Percentiles rank a stretch among this genome's conserved stretches.
phyloP scores from a whole-genome alignment of 371 early-diverging fungal genomes.

The Lichtheimia corymbifera region DNA sequence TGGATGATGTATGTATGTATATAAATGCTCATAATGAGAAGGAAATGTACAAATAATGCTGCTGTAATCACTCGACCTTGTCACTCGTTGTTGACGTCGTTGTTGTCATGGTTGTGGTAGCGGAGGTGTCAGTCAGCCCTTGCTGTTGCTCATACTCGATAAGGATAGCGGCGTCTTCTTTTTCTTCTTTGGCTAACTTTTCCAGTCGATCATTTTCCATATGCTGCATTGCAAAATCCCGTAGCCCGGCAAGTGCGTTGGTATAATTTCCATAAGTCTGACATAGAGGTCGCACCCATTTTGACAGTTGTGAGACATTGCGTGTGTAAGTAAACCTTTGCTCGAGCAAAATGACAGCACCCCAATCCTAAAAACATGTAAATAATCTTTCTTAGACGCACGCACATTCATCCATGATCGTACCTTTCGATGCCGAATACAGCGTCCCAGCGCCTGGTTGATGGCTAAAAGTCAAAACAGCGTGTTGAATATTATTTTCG shows the following conservation, averaged over 20 bases:
- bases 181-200: not conserved
- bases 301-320: slow-evolving; percentile 57
- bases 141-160: too few species aligned
- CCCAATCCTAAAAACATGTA: slow-evolving; percentile 30
- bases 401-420: slow-evolving; percentile 12
- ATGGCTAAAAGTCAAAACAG: slow-evolving; percentile 55
- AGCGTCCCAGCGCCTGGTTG: slow-evolving; percentile 95
- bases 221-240: not conserved
- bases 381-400: not conserved
- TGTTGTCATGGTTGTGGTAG: too few species aligned
- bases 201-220: not conserved
- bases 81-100: too few species aligned
- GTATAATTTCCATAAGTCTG: slow-evolving; percentile 29
- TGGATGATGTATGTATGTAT: too few species aligned
- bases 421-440: slow-evolving; percentile 88
- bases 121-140: too few species aligned
- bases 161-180: too few species aligned
- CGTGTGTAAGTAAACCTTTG: slow-evolving; percentile 45
- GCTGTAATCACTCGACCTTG: too few species aligned
- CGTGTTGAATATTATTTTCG: not conserved
- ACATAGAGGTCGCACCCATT: slow-evolving; percentile 65
- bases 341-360: slow-evolving; percentile 71
- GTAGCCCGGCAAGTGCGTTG: slow-evolving; percentile 31
- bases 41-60: too few species aligned
- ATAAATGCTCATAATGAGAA: too few species aligned